These are phyloP conservation scores for Gliomastix tumulicola DNA, from an alignment of 2,329 filamentous ascomycete genomes.

Conservation along the genomic window DNA sequence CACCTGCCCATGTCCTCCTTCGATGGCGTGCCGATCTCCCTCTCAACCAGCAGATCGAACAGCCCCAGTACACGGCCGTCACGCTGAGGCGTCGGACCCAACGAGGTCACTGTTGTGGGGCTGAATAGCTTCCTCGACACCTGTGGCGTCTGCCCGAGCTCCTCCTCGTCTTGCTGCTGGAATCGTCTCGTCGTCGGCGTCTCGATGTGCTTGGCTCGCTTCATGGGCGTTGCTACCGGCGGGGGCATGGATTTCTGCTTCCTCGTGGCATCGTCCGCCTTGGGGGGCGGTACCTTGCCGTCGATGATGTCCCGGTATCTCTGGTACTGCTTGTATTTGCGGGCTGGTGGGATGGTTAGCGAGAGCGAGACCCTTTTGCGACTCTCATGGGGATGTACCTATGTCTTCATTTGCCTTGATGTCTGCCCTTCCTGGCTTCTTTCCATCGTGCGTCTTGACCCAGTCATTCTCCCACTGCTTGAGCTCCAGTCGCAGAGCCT, in stretches of 20 bases:
- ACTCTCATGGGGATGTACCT: slow-evolving; percentile 39
- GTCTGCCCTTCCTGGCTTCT: slow-evolving; percentile 65
- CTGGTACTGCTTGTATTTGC: slow-evolving; percentile 73
- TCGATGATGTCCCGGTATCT: slow-evolving; percentile 52
- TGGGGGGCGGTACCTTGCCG: slow-evolving; percentile 39
- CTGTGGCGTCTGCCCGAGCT: slow-evolving; percentile 47
- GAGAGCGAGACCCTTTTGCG: neutral
- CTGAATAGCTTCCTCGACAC: slow-evolving; percentile 53
- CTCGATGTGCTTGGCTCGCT: slow-evolving; percentile 36
- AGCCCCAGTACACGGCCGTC: slow-evolving; percentile 71
- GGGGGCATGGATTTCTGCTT: slow-evolving; percentile 26
- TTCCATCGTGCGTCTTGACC: slow-evolving; percentile 52
- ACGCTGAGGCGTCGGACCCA: slow-evolving; percentile 74
- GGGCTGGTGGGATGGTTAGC: slow-evolving; percentile 34
- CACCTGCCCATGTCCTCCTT: slow-evolving; percentile 23
- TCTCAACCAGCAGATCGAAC: slow-evolving; percentile 61
- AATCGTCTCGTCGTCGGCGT: slow-evolving; percentile 37
- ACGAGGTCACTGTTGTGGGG: slow-evolving; percentile 48
- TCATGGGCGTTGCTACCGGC: slow-evolving; percentile 39
- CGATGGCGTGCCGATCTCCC: slow-evolving; percentile 41
- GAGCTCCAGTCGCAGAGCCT: slow-evolving; percentile 57
- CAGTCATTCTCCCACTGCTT: slow-evolving; percentile 71
- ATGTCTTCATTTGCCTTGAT: slow-evolving; percentile 69
- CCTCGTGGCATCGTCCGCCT: slow-evolving; percentile 23
- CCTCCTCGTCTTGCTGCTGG: slow-evolving; percentile 32